Evolutionary conservation across 2,329 filamentous ascomycete genomes (phyloP).

Genomic region (Fusarium guadeloupense): DNA sequence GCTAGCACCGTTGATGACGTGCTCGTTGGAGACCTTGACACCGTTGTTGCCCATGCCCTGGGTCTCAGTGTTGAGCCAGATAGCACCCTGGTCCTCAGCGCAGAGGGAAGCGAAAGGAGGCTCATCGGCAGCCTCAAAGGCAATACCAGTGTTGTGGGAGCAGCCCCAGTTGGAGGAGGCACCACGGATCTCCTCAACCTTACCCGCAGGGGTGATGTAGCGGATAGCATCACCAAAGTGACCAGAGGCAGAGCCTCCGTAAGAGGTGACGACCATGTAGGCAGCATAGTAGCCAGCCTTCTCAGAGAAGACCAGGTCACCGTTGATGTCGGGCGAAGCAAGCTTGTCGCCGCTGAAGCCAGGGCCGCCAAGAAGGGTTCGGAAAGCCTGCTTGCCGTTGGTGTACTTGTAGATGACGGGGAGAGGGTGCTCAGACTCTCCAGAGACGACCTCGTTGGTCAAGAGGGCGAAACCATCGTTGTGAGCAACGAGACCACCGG

Average conservation of each 20-base stretch:
- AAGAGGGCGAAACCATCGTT: conserved; percentile 72
- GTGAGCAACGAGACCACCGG: conserved; percentile 68
- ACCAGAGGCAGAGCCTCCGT: conserved; percentile 61
- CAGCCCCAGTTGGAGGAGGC: conserved; percentile 68
- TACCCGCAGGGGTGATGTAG: conserved; percentile 59
- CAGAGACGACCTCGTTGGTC: conserved; percentile 64
- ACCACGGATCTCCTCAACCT: conserved; percentile 59
- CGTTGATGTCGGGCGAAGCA: conserved; percentile 68
- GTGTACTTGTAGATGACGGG: conserved; percentile 68
- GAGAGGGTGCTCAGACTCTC: conserved; percentile 61
- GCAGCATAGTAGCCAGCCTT: conserved; percentile 66
- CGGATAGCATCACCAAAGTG: conserved; percentile 66
- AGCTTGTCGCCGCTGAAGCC: conserved; percentile 59
- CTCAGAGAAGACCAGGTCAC: conserved; percentile 69
- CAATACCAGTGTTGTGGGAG: conserved; percentile 72
- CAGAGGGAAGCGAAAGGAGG: conserved; percentile 68
- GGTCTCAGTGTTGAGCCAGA: conserved; percentile 70
- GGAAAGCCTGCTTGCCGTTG: conserved; percentile 63
- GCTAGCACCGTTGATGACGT: conserved; percentile 66
- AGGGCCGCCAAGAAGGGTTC: conserved; percentile 67
- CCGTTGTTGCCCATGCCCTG: conserved; percentile 63
- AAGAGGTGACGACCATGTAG: conserved; percentile 69
- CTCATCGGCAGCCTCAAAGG: conserved; percentile 67
- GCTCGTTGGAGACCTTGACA: conserved; percentile 70
- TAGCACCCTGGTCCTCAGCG: conserved; percentile 69